These are phyloP conservation scores for Microdochium trichocladiopsis DNA, from an alignment of 2,329 filamentous ascomycete genomes.

Conservation along the genomic window DNA sequence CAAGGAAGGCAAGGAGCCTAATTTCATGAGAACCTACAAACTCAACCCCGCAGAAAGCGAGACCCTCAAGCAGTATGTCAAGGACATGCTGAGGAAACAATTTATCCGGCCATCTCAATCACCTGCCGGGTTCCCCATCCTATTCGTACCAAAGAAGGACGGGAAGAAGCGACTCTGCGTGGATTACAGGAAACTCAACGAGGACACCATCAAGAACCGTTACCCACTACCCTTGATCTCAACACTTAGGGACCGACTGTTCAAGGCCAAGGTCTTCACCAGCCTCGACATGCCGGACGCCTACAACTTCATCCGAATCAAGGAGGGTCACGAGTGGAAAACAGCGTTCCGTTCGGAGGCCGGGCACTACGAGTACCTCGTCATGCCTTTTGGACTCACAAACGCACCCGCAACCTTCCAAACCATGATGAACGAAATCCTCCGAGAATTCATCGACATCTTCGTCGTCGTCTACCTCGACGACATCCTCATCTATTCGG, in stretches of 20 bases:
- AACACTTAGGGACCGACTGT: slow-evolving; percentile 9
- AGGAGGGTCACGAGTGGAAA: slow-evolving; percentile 20
- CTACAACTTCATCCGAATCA: slow-evolving; percentile 12
- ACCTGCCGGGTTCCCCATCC: not conserved
- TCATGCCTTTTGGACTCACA: slow-evolving; percentile 20
- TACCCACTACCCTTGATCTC: slow-evolving; percentile 13
- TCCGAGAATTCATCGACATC: slow-evolving; percentile 2
- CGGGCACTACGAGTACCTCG: slow-evolving; percentile 17
- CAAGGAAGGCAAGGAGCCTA: slow-evolving; percentile 1
- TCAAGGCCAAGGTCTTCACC: slow-evolving; percentile 5
- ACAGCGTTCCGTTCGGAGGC: slow-evolving; percentile 17
- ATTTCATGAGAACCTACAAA: slow-evolving; percentile 2
- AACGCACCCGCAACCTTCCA: slow-evolving; percentile 8
- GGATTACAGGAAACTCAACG: slow-evolving; percentile 16
- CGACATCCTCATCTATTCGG: slow-evolving; percentile 16
- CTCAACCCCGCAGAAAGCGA: not conserved
- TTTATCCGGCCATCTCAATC: slow-evolving; percentile 2
- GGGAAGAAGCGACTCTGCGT: slow-evolving; percentile 10
- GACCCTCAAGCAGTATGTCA: slow-evolving; percentile 2
- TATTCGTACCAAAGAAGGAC: slow-evolving; percentile 12
- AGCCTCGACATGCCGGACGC: slow-evolving; percentile 6
- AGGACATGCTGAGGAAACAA: not conserved
- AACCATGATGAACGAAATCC: slow-evolving; percentile 5
- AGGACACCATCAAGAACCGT: slow-evolving; percentile 13
- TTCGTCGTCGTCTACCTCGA: slow-evolving; percentile 9